Evolutionary conservation across 164 flowering plant genomes (phyloP).

Genomic region (Vitis amurensis): DNA sequence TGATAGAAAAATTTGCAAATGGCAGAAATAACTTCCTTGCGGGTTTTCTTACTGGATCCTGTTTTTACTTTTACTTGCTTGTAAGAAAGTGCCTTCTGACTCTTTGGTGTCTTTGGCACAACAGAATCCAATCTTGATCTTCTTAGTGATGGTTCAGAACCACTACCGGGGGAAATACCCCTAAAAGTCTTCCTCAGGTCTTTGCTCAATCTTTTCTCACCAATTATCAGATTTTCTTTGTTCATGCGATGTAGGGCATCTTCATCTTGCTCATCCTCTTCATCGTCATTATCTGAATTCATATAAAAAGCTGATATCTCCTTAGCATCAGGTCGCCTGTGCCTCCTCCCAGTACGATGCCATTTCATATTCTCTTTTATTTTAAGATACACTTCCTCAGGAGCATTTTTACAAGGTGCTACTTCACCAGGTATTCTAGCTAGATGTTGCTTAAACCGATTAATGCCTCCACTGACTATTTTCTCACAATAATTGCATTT

Average conservation of each 20-base stretch:
- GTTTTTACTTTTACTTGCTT: conserved; percentile 14
- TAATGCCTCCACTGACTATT: conserved; percentile 37
- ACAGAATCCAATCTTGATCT: conserved; percentile 29
- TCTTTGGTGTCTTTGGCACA: conserved; percentile 9
- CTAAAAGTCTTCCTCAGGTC: conserved; percentile 12
- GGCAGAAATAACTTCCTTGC: conserved; percentile 29
- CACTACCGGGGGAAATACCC: conserved; percentile 17
- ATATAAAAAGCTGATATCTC: conserved; percentile 19
- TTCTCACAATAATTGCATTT: conserved; percentile 36
- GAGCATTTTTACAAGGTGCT: conserved; percentile 37
- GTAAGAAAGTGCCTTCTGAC: conserved; percentile 9
- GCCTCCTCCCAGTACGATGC: conserved; percentile 40
- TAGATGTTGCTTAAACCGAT: conserved; percentile 36
- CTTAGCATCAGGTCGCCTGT: conserved; percentile 23
- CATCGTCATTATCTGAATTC: conserved; percentile 22
- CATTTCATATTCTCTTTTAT: conserved; percentile 42
- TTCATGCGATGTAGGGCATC: conserved; percentile 10
- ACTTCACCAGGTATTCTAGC: conserved; percentile 42
- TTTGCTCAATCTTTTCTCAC: conserved; percentile 17
- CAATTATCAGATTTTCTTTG: conserved; percentile 14
- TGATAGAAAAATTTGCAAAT: conserved; percentile 31
- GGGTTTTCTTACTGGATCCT: conserved; percentile 11
- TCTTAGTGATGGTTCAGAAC: conserved; percentile 19
- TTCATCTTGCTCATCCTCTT: conserved; percentile 24
- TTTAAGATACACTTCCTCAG: conserved; percentile 32